Evolutionary conservation across 2,329 filamentous ascomycete species (phyloP), one percentile per base, ranked within the genome.

Genomic region (Fusarium torulosum): DNA sequence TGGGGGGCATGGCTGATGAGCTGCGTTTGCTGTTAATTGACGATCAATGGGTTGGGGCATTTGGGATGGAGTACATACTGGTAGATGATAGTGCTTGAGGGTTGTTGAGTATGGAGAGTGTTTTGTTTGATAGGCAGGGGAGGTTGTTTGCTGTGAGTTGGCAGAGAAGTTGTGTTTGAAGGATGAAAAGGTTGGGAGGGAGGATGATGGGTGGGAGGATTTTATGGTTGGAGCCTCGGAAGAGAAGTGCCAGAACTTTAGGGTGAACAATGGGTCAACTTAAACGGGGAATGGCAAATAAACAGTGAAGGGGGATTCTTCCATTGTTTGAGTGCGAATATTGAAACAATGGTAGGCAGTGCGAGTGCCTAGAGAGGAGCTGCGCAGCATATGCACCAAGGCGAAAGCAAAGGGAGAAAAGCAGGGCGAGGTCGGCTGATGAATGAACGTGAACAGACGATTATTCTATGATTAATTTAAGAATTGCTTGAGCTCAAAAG

Each of bases 1-100:
- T 79, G 63, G 73, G 64, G 68, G 77, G 63, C 77, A 79, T 79
- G 11, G 33, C 29, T 38, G 43, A 43, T 51, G 33, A 37, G 38
- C 61, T 69, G 40, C 10, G 15, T 20, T 41, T 7, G 11, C 37
- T 41, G 53, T 69, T 23, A 70, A 51, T 29, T 21, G 17, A 25
- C 46, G 40, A 45, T 29, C 20, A 35, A 21, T 21, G 19, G 21
- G 7, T 20, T 15, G 6, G 6, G 6, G 7, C 14, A 20, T 11
- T 4, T 33, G 20, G 20, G 21, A 23, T 19, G 33, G 41, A 7
- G 19, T 7, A 38, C 56, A 14, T 59, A 72, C 69, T 23, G 10
- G 27, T 7, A 29, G 13, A 9, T 41, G 19, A 42, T 17, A 19
- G 3, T 21, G 23, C 17, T 53, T 47, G 7, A 15, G 15, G 25